phyloP scores from a whole-genome alignment of 306 rosid species.

The Sphenostylis stenocarpa region DNA sequence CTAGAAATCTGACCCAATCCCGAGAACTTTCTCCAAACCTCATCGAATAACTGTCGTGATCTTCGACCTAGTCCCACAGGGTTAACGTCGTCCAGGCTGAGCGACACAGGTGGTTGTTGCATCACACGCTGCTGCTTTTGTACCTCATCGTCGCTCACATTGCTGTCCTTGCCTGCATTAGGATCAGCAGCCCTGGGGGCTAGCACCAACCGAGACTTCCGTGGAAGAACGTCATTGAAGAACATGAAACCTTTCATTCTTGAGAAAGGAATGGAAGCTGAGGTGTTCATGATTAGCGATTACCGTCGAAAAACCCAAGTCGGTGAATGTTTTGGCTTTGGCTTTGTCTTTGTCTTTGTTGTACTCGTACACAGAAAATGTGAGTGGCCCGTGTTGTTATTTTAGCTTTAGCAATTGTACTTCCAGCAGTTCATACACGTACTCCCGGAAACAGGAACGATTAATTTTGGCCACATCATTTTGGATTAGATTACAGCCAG shows the following conservation, averaged over 20 bases:
- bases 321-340: too few species aligned
- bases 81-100: slow-evolving; percentile 83
- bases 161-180: slow-evolving; percentile 30
- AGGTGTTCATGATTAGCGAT: slow-evolving; percentile 28
- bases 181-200: slow-evolving; percentile 34
- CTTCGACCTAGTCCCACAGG: slow-evolving; percentile 89
- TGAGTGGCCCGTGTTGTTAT: background rate
- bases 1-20: slow-evolving; percentile 92
- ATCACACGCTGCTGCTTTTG: slow-evolving; percentile 30
- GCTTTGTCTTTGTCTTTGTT: background rate
- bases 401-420: too few species aligned
- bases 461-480: slow-evolving; percentile 20
- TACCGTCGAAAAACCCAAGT: background rate
- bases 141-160: background rate
- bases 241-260: slow-evolving; percentile 6
- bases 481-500: background rate
- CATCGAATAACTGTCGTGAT: slow-evolving; percentile 85
- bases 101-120: slow-evolving; percentile 37
- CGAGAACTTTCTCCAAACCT: slow-evolving; percentile 94
- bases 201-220: background rate
- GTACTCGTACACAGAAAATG: background rate
- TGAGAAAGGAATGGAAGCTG: slow-evolving; percentile 31
- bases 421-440: slow-evolving; percentile 8
- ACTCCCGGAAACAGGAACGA: background rate
- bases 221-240: background rate